These are phyloP conservation scores for Diplosphaera chodatii DNA, from an alignment of 139 green algal genomes.

Conservation along the genomic window DNA sequence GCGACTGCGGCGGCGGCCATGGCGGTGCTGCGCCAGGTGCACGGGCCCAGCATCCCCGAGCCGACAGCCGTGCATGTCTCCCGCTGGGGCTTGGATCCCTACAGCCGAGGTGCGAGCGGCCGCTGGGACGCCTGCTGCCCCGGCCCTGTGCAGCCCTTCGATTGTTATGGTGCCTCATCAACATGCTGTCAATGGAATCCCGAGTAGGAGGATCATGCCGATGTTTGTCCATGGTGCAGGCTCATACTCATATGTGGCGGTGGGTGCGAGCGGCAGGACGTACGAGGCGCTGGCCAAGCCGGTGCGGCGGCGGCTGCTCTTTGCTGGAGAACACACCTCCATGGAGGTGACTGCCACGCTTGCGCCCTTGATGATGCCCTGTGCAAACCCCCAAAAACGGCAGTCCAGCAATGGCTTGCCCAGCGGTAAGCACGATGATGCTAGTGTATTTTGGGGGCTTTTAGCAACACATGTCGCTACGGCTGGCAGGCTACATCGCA, in stretches of 20 bases:
- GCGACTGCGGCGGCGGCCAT: constrained; percentile 30
- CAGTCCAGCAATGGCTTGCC: no score
- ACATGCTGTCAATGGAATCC: no score
- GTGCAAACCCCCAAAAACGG: no score
- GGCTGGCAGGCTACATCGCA: no score
- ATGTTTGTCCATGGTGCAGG: constrained; percentile 18
- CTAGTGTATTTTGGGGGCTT: no score
- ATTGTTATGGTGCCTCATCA: no score
- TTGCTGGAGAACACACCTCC: constrained; percentile 83
- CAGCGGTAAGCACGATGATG: no score
- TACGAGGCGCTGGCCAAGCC: constrained; percentile 73
- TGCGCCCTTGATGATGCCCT: no score
- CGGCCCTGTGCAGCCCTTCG: no score
- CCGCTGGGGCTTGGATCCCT: constrained; percentile 47
- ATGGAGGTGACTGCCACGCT: no score
- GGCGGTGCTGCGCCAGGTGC: constrained; percentile 30
- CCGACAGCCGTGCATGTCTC: constrained; percentile 28
- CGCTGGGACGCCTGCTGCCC: no score
- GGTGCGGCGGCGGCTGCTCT: constrained; percentile 62
- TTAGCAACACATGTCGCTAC: no score
- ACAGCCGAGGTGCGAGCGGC: constrained; percentile 18
- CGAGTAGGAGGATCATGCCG: not conserved
- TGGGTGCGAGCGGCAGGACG: constrained; percentile 44
- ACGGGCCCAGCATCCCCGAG: constrained; percentile 25
- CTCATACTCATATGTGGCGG: constrained; percentile 73